Conservation (phyloP, 208 protist species). For the Kentomonas sorsogonicus region DNA sequence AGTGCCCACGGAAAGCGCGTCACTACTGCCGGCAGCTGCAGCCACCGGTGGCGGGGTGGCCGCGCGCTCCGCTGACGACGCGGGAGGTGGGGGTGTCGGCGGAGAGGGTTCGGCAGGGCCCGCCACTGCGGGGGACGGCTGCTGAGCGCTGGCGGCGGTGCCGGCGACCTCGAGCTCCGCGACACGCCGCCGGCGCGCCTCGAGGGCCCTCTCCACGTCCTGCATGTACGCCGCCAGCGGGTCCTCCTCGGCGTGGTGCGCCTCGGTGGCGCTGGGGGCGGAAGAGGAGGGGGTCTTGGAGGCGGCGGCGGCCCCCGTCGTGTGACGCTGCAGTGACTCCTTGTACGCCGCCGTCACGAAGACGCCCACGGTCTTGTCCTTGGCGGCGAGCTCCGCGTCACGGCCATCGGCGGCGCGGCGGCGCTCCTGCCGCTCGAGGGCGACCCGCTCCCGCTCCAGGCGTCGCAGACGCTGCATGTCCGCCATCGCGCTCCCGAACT, state of each 20-base stretch:
- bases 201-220: slow-evolving; percentile 20
- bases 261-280: background rate
- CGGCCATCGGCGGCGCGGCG: slow-evolving; percentile 41
- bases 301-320: background rate
- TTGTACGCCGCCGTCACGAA: slow-evolving; percentile 68
- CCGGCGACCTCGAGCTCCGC: background rate
- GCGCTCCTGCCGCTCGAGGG: slow-evolving; percentile 30
- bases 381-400: slow-evolving; percentile 30
- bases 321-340: slow-evolving; percentile 35
- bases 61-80: too few relatives aligned
- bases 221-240: slow-evolving; percentile 42
- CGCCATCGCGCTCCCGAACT: slow-evolving; percentile 56
- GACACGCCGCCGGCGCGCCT: background rate
- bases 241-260: slow-evolving; percentile 25
- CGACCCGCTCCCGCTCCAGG: slow-evolving; percentile 33
- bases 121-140: too few relatives aligned
- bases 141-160: background rate
- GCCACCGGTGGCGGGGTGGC: too few relatives aligned
- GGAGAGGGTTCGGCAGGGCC: too few relatives aligned
- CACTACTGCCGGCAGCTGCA: too few relatives aligned
- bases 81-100: too few relatives aligned
- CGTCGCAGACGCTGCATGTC: slow-evolving; percentile 36
- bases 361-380: slow-evolving; percentile 64
- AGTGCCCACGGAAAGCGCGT: too few relatives aligned
- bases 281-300: background rate